Conservation (phyloP, 179 eudicot species). For the Nepenthes alata region DNA sequence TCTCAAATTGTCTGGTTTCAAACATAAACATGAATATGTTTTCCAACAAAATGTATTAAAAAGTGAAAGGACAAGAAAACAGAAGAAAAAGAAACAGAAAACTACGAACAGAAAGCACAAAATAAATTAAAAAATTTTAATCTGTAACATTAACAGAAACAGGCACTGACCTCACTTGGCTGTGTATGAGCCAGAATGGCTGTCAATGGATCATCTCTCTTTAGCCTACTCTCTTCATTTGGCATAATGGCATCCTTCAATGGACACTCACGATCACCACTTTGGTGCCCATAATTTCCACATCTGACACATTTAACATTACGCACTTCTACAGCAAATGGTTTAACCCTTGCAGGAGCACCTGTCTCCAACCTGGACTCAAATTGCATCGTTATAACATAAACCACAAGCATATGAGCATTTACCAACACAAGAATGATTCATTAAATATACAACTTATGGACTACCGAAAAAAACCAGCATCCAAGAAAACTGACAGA, state of each 20-base stretch:
- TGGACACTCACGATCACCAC: constrained; percentile 99
- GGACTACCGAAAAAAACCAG: not conserved
- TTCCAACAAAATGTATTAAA: too few relatives aligned
- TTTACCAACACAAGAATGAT: too few relatives aligned
- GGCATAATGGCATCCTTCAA: constrained; percentile 91
- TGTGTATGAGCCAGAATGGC: constrained; percentile 75
- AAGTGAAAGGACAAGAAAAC: too few relatives aligned
- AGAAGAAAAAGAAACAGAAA: too few relatives aligned
- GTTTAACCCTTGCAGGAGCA: constrained; percentile 64
- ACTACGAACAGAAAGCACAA: too few relatives aligned
- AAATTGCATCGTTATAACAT: constrained; percentile 5
- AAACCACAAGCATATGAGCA: not conserved
- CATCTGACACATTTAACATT: constrained; percentile 96
- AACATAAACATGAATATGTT: too few relatives aligned
- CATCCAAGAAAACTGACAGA: not conserved
- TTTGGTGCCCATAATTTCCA: constrained; percentile 82
- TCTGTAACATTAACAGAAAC: not conserved
- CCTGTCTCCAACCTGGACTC: constrained; percentile 80
- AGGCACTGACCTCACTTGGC: constrained; percentile 45
- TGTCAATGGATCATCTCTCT: constrained; percentile 92
- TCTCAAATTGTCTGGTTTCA: too few relatives aligned
- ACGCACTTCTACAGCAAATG: constrained; percentile 87
- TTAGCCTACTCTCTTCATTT: constrained; percentile 82
- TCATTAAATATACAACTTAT: not conserved
- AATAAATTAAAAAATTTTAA: not conserved